Conservation (phyloP, 2,329 filamentous ascomycete genomes). For the Aspergillus fructus region DNA sequence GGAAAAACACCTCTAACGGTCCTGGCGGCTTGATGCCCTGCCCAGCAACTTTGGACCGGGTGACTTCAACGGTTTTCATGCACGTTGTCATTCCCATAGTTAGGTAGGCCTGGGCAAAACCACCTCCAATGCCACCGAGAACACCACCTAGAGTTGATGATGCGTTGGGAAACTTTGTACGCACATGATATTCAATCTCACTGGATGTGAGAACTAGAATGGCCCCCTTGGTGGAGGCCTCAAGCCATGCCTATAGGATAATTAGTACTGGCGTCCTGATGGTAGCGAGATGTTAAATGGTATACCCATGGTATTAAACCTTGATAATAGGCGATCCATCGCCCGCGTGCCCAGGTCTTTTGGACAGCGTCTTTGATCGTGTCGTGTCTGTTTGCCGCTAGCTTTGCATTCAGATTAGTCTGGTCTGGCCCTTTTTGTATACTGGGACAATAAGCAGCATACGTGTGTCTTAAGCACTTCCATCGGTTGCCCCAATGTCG, state of each 20-base stretch:
- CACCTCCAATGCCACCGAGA: slow-evolving; percentile 80
- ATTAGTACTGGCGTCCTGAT: not conserved
- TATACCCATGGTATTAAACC: slow-evolving; percentile 10
- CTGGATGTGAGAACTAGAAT: slow-evolving; percentile 96
- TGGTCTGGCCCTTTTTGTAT: not conserved
- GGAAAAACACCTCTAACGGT: not conserved
- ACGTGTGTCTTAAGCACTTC: slow-evolving; percentile 9
- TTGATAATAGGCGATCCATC: slow-evolving; percentile 1
- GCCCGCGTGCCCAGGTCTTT: slow-evolving; percentile 4
- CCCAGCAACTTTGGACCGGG: slow-evolving; percentile 77
- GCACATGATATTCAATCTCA: slow-evolving; percentile 91
- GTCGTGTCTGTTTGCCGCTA: slow-evolving; percentile 4
- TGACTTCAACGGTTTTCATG: slow-evolving; percentile 99
- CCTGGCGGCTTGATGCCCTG: not conserved
- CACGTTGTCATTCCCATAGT: slow-evolving; percentile 99
- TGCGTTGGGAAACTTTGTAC: slow-evolving; percentile 30
- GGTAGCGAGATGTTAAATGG: too few relatives aligned
- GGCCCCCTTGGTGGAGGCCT: slow-evolving; percentile 96
- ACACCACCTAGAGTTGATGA: not conserved
- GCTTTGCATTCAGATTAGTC: not conserved
- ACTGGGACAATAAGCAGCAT: not conserved
- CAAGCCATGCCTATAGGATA: slow-evolving; percentile 72
- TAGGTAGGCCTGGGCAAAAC: slow-evolving; percentile 92
- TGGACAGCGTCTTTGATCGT: not conserved
- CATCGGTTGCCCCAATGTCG: not conserved